Percentiles rank a stretch among this genome's conserved stretches.
These are phyloP conservation scores for Pichia sp. DNA, from an alignment of 1,139 yeast genomes.

Conservation along the genomic window DNA sequence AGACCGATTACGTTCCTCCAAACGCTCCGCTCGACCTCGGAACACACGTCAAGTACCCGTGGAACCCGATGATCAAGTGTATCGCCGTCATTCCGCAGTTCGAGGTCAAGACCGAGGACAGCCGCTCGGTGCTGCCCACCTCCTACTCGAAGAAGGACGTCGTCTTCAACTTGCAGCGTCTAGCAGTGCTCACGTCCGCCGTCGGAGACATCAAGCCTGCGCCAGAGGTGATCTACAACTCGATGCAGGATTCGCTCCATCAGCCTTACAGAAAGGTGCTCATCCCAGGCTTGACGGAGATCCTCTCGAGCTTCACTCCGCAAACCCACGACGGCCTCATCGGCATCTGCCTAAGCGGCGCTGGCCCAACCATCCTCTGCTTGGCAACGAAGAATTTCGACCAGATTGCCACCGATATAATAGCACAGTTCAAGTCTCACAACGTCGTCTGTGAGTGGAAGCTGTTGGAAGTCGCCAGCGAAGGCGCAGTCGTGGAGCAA, in stretches of 20 bases:
- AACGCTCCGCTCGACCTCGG: conserved; percentile 85
- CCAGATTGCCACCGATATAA: conserved; percentile 71
- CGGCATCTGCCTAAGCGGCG: conserved; percentile 95
- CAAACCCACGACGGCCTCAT: conserved; percentile 75
- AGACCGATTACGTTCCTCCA: conserved; percentile 50
- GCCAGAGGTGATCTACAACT: conserved; percentile 76
- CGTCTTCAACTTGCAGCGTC: conserved; percentile 79
- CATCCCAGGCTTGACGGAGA: conserved; percentile 86
- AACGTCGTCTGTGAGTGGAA: conserved; percentile 76
- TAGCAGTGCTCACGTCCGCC: conserved; percentile 76
- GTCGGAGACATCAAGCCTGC: conserved; percentile 79
- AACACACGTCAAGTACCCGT: conserved; percentile 79
- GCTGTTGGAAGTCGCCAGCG: conserved; percentile 77
- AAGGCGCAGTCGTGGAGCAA: conserved; percentile 60
- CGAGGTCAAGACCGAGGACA: conserved; percentile 87
- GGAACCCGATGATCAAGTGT: conserved; percentile 80
- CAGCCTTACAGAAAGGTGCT: conserved; percentile 90
- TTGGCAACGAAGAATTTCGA: conserved; percentile 87
- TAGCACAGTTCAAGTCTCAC: conserved; percentile 61
- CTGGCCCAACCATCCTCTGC: conserved; percentile 95
- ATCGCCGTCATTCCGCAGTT: conserved; percentile 89
- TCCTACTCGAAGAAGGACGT: conserved; percentile 78
- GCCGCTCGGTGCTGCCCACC: conserved; percentile 83
- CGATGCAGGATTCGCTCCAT: conserved; percentile 95
- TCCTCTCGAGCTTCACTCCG: conserved; percentile 78